Base-by-base conservation (phyloP, 2,329 filamentous ascomycete genomes). In the Talaromyces sp. region DNA sequence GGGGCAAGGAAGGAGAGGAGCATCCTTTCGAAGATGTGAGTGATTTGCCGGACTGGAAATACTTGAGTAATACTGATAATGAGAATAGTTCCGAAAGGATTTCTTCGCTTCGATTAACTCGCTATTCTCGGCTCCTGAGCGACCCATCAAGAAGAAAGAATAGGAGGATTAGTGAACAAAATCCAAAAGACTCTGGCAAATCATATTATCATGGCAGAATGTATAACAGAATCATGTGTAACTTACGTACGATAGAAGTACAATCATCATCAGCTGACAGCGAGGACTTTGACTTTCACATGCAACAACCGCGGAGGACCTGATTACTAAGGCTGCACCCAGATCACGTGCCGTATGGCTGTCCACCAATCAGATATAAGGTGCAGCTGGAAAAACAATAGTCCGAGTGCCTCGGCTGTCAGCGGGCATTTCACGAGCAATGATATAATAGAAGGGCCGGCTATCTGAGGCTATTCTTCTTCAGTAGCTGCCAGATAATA, bases 11-110 rank as follows among this genome's bases (percentile, higher is more conserved):
- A 62, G 65, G 61, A 4, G 65, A 66, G 47, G 73, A 72, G 52
- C 79, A 76, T 68, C 78, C 77, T 2, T 78, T 81, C 67, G 74
- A 78, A 59, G 73, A 75, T 62, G 79, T 81, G 65, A 74, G 75
- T 71, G n/a, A 22, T 50, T 9, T 65, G 4, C 17, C 22, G 15
- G 27, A 3, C n/a, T 17, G 2, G n/a, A 2, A 3, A 3, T 41
- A 39, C 3, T 25, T 4, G 17, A 45, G 15, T 3, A n/a, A 33
- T n/a, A n/a, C 35, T 59, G 9, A 41, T 45, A 45, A 9, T n/a
- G 47, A 19, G 63, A 22, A 13, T 66, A 78, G 77, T 67, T 79
- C 58, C 77, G 77, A 56, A 70, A 73, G 33, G 69, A 67, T 19
- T 70, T 79, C 63, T 78, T 78, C 54, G 67, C 72, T 22, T 69